Evolutionary conservation across 2,329 filamentous ascomycete genomes (phyloP).

Genomic region (Talaromyces atroroseus): DNA sequence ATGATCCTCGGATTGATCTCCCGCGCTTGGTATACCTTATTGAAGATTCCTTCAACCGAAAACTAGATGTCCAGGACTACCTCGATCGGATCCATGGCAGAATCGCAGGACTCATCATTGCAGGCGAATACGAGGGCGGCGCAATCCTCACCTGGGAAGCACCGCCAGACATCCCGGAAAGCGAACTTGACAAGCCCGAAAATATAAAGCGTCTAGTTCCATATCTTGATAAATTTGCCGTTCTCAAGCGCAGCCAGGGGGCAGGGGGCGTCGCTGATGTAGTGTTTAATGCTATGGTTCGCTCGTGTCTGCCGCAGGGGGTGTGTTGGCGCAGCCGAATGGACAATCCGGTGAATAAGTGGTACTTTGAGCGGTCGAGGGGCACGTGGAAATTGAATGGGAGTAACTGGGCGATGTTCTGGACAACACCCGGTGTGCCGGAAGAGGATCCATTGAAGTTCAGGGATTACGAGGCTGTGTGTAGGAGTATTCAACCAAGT

Average conservation of each 20-base stretch:
- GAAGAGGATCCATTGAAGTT: conserved; percentile 49
- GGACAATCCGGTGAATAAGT: conserved; percentile 95
- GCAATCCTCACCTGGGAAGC: conserved; percentile 93
- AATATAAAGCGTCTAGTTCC: conserved; percentile 66
- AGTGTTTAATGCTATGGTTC: conserved; percentile 92
- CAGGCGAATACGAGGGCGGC: conserved; percentile 92
- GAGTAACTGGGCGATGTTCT: conserved; percentile 98
- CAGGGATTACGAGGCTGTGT: conserved; percentile 69
- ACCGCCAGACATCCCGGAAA: conserved; percentile 56
- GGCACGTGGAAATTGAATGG: conserved; percentile 76
- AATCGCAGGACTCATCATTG: conserved; percentile 87
- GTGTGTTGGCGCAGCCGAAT: conserved; percentile 89
- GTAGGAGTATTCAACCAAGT: conserved; percentile 52
- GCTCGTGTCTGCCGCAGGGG: conserved; percentile 77
- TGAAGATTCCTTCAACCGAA: conserved; percentile 84
- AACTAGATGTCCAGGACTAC: conserved; percentile 78
- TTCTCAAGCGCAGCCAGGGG: conserved; percentile 80
- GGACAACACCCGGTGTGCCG: conserved; percentile 69
- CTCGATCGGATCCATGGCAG: conserved; percentile 71
- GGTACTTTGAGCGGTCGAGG: conserved; percentile 90
- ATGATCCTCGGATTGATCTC: conserved; percentile 76
- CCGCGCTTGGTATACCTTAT: conserved; percentile 78
- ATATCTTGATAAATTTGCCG: conserved; percentile 96
- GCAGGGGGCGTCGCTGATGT: conserved; percentile 90
- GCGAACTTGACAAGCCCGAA: conserved; percentile 50